Base-by-base conservation (phyloP, 768 basidiomycete genomes). In the button mushroom (Agaricus bisporus) region DNA sequence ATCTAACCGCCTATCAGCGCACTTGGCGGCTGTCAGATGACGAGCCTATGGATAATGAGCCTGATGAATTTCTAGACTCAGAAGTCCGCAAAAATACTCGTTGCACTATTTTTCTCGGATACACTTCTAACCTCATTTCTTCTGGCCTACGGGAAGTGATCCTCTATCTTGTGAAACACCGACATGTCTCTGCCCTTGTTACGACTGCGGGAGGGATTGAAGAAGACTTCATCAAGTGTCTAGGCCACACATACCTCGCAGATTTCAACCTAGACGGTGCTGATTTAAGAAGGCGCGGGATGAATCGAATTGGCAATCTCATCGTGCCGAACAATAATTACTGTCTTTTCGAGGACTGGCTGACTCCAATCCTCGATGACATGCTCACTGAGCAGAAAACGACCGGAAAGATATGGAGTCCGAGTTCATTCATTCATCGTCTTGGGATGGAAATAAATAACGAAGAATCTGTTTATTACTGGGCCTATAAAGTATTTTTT, bases 341-440 rank as follows among this genome's bases (percentile, higher is more conserved):
- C 70, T 98, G 97, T 83, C 88, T 90, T 63, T 99, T 98, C 61
- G 97, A 99, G 70, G 95, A 98, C 66, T 99, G 97, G 97, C 80
- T 98, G n/a, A 85, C 83, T 17, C 97, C 97, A 2, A 90, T 98
- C 52, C 79, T 99, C 39, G 88, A 98, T 64, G 64, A 73, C 28
- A 91, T 99, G 91, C 79, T 98, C 28, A 79, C 73, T 10, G 97
- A 99, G 64, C 97, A 99, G 70, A 81, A 83, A 58, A 70, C 74
- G 52, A 76, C 70, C 41, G 83, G 85, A 26, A 60, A 68, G 51
- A 77, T 86, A 50, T 98, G 97, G 97, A 83, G 88, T 2, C 97
- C 97, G n/a, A 95, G 94, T 64, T 78, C 82, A 12, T 93, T 99
- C 65, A 97, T 98, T 61, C 80, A 78, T 25, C 74, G 97, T 51